Base-by-base conservation (phyloP, 306 rosid species). In the Glycine soja region DNA sequence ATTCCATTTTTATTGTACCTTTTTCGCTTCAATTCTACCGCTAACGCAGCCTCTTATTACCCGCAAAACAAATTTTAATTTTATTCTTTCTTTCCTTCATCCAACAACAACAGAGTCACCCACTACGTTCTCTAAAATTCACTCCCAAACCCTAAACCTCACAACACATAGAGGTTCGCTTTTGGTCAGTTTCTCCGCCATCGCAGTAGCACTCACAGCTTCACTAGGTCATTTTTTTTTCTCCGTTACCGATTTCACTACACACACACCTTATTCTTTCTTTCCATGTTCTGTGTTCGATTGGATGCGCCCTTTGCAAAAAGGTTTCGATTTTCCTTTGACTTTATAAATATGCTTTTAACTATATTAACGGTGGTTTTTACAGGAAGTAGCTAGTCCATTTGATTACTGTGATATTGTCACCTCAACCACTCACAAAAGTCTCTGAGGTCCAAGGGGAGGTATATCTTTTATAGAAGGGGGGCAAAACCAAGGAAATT, bases 351-450 rank as follows among this genome's bases (percentile, higher is more conserved):
- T 46, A 6, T 64, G 76, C 36, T 51, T 38, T 62, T 56, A 78
- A 67, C 45, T 67, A 58, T 74, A 61, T 65, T 82, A 36, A 70
- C 45, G 8, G 6, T 81, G 79, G 47, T 64, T 77, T 67, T 79
- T 79, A 15, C 89, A 88, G 97, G 94, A 90, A 87, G 88, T 91
- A 38, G 87, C 70, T 6, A 88, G 90, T 81, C 97, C 94, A 19
- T 94, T 94, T 83, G 89, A 92, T 72, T 88, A 82, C 78, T 90
- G 97, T 86, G 92, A 91, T 89, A 76, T 92, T 65, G 92, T 91
- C 36, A 89, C 99, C 32, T 95, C 97, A 72, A 93, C 97, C 47
- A 95, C 95, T 15, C 92, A 95, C 95, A 95, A 95, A 87, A 90
- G 97, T 80, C 97, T 91, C 71, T 84, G 90, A 53, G 99, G 95